phyloP scores from a whole-genome alignment of 2,329 filamentous ascomycete genomes.

The Colletotrichum falcatum region DNA sequence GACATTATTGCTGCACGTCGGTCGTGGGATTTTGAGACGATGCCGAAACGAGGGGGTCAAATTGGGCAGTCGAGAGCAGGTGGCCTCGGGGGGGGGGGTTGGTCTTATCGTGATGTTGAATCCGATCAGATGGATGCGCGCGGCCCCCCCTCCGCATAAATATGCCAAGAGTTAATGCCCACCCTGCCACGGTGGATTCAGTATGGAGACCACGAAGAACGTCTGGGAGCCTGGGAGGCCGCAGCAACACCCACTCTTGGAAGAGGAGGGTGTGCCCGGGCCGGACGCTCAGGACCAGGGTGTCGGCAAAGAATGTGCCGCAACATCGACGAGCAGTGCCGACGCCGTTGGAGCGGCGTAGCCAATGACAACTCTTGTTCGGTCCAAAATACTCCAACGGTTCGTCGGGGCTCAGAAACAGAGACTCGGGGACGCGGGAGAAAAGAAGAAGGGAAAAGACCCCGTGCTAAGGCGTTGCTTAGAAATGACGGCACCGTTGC shows the following conservation, averaged over 20 bases:
- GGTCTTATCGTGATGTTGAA: neutral
- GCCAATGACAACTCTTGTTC: constrained; percentile 16
- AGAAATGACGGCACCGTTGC: constrained; percentile 19
- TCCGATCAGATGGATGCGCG: neutral
- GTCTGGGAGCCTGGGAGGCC: neutral
- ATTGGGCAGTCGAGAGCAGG: neutral
- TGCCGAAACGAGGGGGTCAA: neutral
- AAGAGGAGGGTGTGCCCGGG: neutral
- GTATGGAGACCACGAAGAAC: constrained; percentile 1
- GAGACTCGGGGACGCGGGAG: neutral
- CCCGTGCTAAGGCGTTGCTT: constrained; percentile 11
- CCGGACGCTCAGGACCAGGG: constrained; percentile 17
- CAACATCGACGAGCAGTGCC: constrained; percentile 18
- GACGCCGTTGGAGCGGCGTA: constrained; percentile 9
- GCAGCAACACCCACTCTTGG: constrained; percentile 7
- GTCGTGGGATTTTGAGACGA: neutral
- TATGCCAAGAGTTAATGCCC: constrained; percentile 9
- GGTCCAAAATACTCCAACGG: constrained; percentile 19
- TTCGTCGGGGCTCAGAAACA: constrained; percentile 22
- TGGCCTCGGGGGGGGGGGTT: neutral
- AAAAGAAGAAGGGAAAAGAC: neutral
- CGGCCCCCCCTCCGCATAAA: constrained; percentile 5
- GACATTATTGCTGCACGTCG: constrained; percentile 12
- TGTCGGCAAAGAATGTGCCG: constrained; percentile 10
- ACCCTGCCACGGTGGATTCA: constrained; percentile 19